These are phyloP conservation scores for Afroboletus lepidellus DNA, from an alignment of 1,284 basidiomycete species.

Conservation along the genomic window DNA sequence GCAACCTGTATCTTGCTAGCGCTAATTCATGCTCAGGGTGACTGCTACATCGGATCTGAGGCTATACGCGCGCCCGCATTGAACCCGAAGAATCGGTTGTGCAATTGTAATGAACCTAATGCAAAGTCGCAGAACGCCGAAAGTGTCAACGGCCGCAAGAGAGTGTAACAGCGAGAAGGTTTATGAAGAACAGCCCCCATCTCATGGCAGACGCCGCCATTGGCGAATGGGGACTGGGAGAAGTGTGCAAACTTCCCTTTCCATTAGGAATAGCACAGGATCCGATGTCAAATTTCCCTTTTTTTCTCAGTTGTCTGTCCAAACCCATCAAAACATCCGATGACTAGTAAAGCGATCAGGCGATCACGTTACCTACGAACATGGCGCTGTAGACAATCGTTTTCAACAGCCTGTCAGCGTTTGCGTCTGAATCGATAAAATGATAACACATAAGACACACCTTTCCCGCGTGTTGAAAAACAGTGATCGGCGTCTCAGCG, in stretches of 20 bases:
- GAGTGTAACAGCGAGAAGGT: neutral
- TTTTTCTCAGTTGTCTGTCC: neutral
- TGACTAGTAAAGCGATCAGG: neutral
- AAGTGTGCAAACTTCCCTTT: neutral
- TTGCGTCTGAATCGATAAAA: neutral
- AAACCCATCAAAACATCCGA: neutral
- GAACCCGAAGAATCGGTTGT: neutral
- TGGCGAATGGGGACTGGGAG: neutral
- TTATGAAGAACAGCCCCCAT: conserved; percentile 3
- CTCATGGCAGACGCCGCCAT: conserved; percentile 1
- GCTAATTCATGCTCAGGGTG: neutral
- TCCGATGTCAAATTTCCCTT: neutral
- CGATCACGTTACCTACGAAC: neutral
- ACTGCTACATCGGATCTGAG: neutral
- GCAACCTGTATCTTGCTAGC: conserved; percentile 1
- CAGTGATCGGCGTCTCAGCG: conserved; percentile 18
- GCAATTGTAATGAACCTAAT: neutral
- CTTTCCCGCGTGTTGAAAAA: neutral
- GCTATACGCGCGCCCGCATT: neutral
- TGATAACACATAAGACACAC: neutral
- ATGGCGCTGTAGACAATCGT: neutral
- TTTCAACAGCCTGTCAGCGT: conserved; percentile 5
- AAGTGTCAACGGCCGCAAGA: neutral
- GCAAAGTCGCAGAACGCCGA: neutral
- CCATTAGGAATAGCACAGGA: neutral